Percentiles rank a stretch among this genome's conserved stretches.
phyloP scores from a whole-genome alignment of 2,329 filamentous ascomycete species.

The Hypocreales sp. region DNA sequence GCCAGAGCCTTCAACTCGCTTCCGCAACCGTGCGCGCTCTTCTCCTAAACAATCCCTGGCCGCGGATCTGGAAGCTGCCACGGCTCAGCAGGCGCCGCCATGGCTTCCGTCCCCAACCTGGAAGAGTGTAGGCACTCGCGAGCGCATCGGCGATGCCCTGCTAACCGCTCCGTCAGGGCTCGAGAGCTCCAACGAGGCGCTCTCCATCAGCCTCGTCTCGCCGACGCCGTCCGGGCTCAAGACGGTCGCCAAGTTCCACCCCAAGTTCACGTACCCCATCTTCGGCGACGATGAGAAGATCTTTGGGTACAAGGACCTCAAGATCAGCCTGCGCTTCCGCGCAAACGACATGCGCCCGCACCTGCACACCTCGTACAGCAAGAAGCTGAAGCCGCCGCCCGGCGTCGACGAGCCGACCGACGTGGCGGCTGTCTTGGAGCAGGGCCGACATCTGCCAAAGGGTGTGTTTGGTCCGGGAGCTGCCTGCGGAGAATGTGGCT shows the following conservation, averaged over 20 bases:
- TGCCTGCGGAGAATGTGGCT: no score
- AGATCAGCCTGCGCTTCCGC: conserved; percentile 55
- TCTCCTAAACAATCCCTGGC: no score
- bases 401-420: conserved; percentile 57
- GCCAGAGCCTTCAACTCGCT: no score
- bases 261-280: conserved; percentile 78
- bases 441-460: conserved; percentile 51
- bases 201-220: conserved; percentile 43
- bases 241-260: conserved; percentile 57
- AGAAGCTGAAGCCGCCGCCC: conserved; percentile 48
- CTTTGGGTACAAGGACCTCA: conserved; percentile 74
- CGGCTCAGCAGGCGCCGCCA: conserved; percentile 8
- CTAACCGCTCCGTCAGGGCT: conserved; percentile 29
- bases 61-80: no score
- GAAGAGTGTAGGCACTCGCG: conserved; percentile 20
- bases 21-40: no score
- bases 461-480: no score
- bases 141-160: no score
- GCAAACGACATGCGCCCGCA: conserved; percentile 64
- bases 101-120: conserved; percentile 14
- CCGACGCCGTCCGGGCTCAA: conserved; percentile 33
- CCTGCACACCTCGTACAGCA: conserved; percentile 53
- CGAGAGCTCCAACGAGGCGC: conserved; percentile 42
- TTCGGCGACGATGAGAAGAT: conserved; percentile 89
- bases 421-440: conserved; percentile 45